Conservation (phyloP, 768 basidiomycete genomes). For the Tricholoma furcatifolium region DNA sequence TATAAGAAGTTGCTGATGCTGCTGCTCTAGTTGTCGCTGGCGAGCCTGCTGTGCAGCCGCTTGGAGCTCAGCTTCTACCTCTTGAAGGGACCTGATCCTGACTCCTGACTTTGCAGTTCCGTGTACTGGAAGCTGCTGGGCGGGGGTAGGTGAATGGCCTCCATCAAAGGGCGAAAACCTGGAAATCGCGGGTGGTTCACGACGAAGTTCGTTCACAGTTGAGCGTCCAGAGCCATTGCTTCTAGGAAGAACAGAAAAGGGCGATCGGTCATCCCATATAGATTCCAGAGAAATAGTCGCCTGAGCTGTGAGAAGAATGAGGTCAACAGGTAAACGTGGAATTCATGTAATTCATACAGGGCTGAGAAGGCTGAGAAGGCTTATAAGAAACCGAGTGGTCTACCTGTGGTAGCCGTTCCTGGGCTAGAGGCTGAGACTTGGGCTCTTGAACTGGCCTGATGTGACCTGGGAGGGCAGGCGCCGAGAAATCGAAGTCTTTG, state of each 20-base stretch:
- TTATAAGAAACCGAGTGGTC: too few species aligned
- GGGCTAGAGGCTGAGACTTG: conserved; percentile 12
- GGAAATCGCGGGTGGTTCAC: conserved; percentile 28
- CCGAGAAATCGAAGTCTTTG: conserved; percentile 89
- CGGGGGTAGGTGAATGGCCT: conserved; percentile 18
- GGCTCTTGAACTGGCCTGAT: conserved; percentile 21
- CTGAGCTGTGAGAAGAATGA: conserved; percentile 29
- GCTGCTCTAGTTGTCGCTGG: conserved; percentile 22
- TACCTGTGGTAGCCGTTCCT: conserved; percentile 16
- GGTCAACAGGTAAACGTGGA: conserved; percentile 9
- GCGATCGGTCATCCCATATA: conserved; percentile 82
- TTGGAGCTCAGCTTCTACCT: conserved; percentile 86
- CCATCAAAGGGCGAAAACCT: conserved; percentile 40
- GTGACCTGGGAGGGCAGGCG: conserved; percentile 33
- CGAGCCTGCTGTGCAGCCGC: conserved; percentile 49
- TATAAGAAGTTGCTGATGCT: conserved; percentile 36
- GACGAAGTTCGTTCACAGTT: conserved; percentile 29
- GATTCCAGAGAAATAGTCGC: conserved; percentile 59
- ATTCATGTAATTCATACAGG: conserved; percentile 18
- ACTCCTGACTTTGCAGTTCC: conserved; percentile 35
- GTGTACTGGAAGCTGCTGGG: conserved; percentile 34
- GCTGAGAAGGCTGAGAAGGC: conserved; percentile 22
- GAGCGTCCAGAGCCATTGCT: conserved; percentile 48
- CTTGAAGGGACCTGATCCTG: conserved; percentile 68
- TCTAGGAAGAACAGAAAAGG: conserved; percentile 65